phyloP scores from a whole-genome alignment of 805 yeast species.

The Suhomyces vadensis region DNA sequence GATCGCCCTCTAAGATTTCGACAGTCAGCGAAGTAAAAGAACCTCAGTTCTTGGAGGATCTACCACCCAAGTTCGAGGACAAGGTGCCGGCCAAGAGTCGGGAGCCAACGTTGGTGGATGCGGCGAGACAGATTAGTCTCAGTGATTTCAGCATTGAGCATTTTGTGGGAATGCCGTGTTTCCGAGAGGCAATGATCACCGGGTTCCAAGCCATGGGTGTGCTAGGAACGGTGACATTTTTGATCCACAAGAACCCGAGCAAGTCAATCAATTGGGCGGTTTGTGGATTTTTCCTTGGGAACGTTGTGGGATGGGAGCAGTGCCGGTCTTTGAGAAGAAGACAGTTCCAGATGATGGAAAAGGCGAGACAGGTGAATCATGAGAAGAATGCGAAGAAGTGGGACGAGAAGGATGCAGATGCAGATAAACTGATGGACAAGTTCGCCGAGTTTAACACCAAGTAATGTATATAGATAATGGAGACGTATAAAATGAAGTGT shows the following conservation, averaged over 20 bases:
- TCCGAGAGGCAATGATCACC: slow-evolving; percentile 74
- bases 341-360: slow-evolving; percentile 63
- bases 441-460: slow-evolving; percentile 15
- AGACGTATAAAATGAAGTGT: not conserved
- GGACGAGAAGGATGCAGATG: slow-evolving; percentile 19
- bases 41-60: slow-evolving; percentile 47
- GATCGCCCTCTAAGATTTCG: slow-evolving; percentile 37
- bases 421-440: slow-evolving; percentile 12
- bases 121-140: slow-evolving; percentile 42
- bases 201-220: slow-evolving; percentile 76
- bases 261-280: slow-evolving; percentile 80
- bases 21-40: slow-evolving; percentile 30
- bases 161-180: slow-evolving; percentile 67
- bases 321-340: slow-evolving; percentile 72
- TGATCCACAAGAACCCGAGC: slow-evolving; percentile 61
- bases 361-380: slow-evolving; percentile 57
- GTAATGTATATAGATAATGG: slow-evolving; percentile 6
- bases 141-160: slow-evolving; percentile 55
- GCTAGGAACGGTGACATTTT: slow-evolving; percentile 62
- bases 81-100: slow-evolving; percentile 17
- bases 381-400: slow-evolving; percentile 35
- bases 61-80: slow-evolving; percentile 53
- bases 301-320: slow-evolving; percentile 89
- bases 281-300: slow-evolving; percentile 77
- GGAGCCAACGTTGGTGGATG: slow-evolving; percentile 31